Percentiles rank a stretch among this genome's conserved stretches.
Evolutionary conservation across 768 basidiomycete genomes (phyloP).

Genomic region (Tylopilus vinaceipallidus): DNA sequence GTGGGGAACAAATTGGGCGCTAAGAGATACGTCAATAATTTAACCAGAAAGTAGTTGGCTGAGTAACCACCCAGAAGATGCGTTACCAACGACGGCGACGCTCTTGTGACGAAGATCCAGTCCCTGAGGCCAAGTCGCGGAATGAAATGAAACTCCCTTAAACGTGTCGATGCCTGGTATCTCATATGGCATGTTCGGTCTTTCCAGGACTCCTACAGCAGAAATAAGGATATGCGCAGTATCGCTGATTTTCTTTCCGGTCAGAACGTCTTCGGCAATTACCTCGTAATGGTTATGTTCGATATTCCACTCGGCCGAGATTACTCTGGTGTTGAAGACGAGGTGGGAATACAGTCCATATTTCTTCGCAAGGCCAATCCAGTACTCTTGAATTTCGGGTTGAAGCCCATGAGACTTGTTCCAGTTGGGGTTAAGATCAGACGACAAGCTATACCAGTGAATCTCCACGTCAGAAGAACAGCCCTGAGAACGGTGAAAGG

Average conservation of each 20-base stretch:
- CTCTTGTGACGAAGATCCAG: conserved; percentile 42
- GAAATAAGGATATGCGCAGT: conserved; percentile 50
- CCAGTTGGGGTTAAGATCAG: conserved; percentile 48
- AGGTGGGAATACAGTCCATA: conserved; percentile 42
- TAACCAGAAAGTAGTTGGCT: background rate
- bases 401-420: conserved; percentile 39
- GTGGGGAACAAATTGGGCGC: conserved; percentile 59
- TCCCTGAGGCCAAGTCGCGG: conserved; percentile 45
- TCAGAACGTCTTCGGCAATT: conserved; percentile 29
- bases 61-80: conserved; percentile 53
- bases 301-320: conserved; percentile 45
- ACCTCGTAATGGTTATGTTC: conserved; percentile 37
- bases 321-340: conserved; percentile 42
- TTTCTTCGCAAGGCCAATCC: conserved; percentile 40
- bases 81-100: conserved; percentile 54
- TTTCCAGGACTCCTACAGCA: conserved; percentile 47
- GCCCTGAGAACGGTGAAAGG: conserved; percentile 30
- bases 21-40: conserved; percentile 23
- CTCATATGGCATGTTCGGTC: conserved; percentile 38
- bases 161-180: conserved; percentile 40
- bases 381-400: conserved; percentile 43
- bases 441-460: conserved; percentile 47
- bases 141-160: conserved; percentile 52
- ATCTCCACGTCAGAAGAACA: conserved; percentile 44
- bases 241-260: conserved; percentile 28